Base-by-base conservation (phyloP, 306 rosid genomes). In the Malus asiatica region DNA sequence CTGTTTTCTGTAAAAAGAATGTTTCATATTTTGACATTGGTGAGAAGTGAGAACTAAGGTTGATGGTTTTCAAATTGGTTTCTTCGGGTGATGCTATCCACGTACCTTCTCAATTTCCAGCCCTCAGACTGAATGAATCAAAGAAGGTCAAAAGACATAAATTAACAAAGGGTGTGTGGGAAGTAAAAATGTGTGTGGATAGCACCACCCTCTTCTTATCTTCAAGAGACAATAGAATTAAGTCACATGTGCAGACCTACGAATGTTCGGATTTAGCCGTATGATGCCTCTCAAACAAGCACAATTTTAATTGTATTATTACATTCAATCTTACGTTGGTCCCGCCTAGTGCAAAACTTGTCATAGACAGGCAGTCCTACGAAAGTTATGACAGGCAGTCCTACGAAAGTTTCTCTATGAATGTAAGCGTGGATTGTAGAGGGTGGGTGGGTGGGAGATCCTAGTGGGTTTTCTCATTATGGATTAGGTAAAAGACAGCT, bases 1-100 rank as follows among this genome's bases (percentile, higher is more conserved):
- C 45, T 73, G 67, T 74, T 80, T 76, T 51, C 70, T 72, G 77
- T 80, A 15, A 64, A 84, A 5, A 13, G 64, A 84, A 79, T 68
- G 75, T 35, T 74, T 69, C 70, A 30, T 79, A 67, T 51, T 72
- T n/a, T 72, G 61, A 20, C 25, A 22, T 27, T 70, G 57, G n/a
- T 66, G 51, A 29, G 60, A 74, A 23, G 46, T 48, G 40, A 29
- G 53, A 48, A 48, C 53, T 48, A 48, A 23, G 46, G 52, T 66
- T 44, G 60, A 35, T 11, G 46, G 22, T 46, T 74, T 74, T 12
- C 60, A 25, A 59, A 2, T 16, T 5, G 3, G 35, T 58, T 58
- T 72, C 15, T 7, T 38, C 2, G 10, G 10, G 10, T 38, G 42
- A 38, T 0, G 42, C 42, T 35, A 35, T 35, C 40, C 9, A 7